These are phyloP conservation scores for Adansonia digitata DNA, from an alignment of 345 rosid genomes.

Conservation along the genomic window DNA sequence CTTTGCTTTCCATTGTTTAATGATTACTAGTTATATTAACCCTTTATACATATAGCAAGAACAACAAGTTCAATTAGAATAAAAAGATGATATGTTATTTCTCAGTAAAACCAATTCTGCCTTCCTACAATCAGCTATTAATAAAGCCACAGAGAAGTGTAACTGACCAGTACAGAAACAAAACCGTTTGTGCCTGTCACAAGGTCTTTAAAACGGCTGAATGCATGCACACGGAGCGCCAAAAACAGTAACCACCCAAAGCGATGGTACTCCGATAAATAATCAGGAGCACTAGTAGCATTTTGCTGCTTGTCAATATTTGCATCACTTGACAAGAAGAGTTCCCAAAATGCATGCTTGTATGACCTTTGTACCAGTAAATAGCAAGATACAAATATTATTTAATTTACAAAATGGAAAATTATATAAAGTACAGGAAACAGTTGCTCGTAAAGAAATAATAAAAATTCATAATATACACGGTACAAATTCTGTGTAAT, in stretches of 20 bases:
- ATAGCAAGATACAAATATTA: conserved; percentile 9
- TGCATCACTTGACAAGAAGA: conserved; percentile 52
- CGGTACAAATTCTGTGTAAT: not conserved
- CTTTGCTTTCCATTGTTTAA: not conserved
- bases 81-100: not conserved
- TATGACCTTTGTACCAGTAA: conserved; percentile 58
- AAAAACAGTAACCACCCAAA: conserved; percentile 94
- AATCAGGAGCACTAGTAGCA: conserved; percentile 31
- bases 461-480: not conserved
- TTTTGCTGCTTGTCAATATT: conserved; percentile 42
- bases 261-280: conserved; percentile 52
- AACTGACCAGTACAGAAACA: conserved; percentile 86
- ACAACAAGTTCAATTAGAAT: not conserved
- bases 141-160: not conserved
- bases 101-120: not conserved
- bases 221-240: conserved; percentile 82
- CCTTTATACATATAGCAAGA: not conserved
- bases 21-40: not conserved
- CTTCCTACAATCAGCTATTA: not conserved
- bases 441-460: not conserved
- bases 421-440: not conserved
- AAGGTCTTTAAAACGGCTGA: conserved; percentile 76
- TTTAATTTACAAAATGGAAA: not conserved
- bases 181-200: conserved; percentile 82
- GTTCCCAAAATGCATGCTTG: conserved; percentile 64